Conservation (phyloP, 2,329 filamentous ascomycete genomes). For the Ophiostoma triangulosporum region DNA sequence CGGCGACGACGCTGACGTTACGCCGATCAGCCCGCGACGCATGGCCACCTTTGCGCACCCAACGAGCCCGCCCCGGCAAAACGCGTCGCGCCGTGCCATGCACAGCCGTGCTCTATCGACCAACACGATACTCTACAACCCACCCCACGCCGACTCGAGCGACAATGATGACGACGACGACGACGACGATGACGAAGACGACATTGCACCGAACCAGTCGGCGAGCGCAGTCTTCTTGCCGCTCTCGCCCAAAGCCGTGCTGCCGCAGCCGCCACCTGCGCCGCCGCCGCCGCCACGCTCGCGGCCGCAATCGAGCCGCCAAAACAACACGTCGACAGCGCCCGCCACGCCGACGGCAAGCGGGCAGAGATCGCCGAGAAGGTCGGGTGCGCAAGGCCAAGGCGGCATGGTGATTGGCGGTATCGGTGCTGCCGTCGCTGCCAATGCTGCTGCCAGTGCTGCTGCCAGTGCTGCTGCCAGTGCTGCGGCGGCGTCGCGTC, state of each 20-base stretch:
- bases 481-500: conserved; percentile 25
- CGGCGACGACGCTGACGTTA: background rate
- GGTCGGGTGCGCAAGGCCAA: conserved; percentile 26
- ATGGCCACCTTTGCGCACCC: conserved; percentile 1
- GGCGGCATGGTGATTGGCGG: background rate
- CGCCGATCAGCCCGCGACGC: background rate
- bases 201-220: background rate
- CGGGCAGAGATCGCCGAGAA: conserved; percentile 34
- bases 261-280: conserved; percentile 15
- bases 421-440: conserved; percentile 12
- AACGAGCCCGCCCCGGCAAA: conserved; percentile 3
- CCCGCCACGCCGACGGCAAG: conserved; percentile 16
- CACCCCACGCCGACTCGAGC: conserved; percentile 26
- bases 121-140: conserved; percentile 75
- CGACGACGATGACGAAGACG: background rate
- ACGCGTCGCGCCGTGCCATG: conserved; percentile 19
- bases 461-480: background rate
- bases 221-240: conserved; percentile 23
- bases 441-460: conserved; percentile 11
- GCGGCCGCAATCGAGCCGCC: conserved; percentile 25
- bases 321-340: conserved; percentile 28
- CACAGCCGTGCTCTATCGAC: conserved; percentile 67
- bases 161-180: background rate
- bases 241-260: conserved; percentile 23
- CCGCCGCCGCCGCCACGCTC: conserved; percentile 17